Evolutionary conservation across 192 early-diverging fungal species (phyloP).

Genomic region (Diversispora epigaea): DNA sequence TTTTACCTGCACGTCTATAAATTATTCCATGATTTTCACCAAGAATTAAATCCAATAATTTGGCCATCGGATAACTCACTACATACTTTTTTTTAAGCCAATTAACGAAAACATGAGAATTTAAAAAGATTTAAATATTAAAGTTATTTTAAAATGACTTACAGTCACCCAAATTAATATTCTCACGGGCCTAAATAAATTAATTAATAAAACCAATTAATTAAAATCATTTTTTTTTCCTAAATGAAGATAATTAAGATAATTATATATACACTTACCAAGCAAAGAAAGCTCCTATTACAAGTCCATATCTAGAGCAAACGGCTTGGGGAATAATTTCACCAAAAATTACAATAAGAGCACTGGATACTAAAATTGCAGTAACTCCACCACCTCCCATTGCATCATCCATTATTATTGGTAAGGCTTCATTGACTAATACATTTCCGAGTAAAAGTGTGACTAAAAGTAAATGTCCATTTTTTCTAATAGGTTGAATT

Average conservation of each 20-base stretch:
- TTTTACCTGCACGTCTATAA: conserved; percentile 65
- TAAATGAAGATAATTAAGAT: neutral
- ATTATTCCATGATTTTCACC: conserved; percentile 77
- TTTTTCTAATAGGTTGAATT: conserved; percentile 83
- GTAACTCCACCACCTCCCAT: conserved; percentile 70
- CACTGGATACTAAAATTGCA: conserved; percentile 81
- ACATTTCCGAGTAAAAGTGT: conserved; percentile 86
- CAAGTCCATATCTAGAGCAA: conserved; percentile 84
- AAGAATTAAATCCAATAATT: conserved; percentile 77
- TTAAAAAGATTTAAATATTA: neutral
- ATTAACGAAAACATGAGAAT: neutral
- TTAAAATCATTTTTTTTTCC: neutral
- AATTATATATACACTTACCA: conserved; percentile 35
- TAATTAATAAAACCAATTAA: neutral
- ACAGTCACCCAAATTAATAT: conserved; percentile 53
- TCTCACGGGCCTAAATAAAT: conserved; percentile 46
- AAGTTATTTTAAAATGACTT: conserved; percentile 7
- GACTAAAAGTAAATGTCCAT: conserved; percentile 82
- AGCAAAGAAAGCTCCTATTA: conserved; percentile 87
- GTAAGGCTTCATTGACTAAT: conserved; percentile 87
- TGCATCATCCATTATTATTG: conserved; percentile 72
- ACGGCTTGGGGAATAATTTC: conserved; percentile 91
- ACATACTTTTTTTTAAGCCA: conserved; percentile 46
- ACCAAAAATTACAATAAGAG: conserved; percentile 87
- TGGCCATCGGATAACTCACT: conserved; percentile 82